phyloP scores from a whole-genome alignment of 768 basidiomycete genomes.

The Leccinum broughii region DNA sequence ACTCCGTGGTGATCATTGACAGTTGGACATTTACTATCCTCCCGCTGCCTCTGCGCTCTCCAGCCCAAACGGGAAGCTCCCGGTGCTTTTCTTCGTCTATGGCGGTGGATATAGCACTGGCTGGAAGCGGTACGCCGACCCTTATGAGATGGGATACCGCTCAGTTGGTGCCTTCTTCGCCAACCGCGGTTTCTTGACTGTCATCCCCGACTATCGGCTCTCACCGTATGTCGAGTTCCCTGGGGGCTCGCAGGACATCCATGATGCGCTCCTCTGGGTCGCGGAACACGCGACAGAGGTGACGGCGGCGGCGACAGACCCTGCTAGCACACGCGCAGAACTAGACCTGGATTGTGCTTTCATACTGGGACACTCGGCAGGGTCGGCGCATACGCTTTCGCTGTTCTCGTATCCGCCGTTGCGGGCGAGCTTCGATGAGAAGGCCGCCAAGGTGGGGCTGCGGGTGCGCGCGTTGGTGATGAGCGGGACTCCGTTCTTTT shows the following conservation, averaged over 20 bases:
- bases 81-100: constrained; percentile 64
- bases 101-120: constrained; percentile 65
- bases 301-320: constrained; percentile 3
- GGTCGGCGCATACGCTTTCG: constrained; percentile 51
- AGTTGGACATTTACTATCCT: constrained; percentile 74
- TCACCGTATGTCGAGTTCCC: constrained; percentile 60
- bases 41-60: constrained; percentile 26
- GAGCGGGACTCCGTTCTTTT: constrained; percentile 47
- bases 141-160: constrained; percentile 53
- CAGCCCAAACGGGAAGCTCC: constrained; percentile 33
- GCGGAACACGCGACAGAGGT: constrained; percentile 36
- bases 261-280: constrained; percentile 59
- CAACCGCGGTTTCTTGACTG: constrained; percentile 54
- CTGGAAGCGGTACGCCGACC: constrained; percentile 45
- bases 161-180: constrained; percentile 65
- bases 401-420: constrained; percentile 37
- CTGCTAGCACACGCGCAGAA: constrained; percentile 10
- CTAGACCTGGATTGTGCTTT: constrained; percentile 46
- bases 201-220: constrained; percentile 71
- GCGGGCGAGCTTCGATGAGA: constrained; percentile 36
- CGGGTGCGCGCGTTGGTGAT: constrained; percentile 46
- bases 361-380: constrained; percentile 64
- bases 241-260: constrained; percentile 53
- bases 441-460: constrained; percentile 19
- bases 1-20: neutral